These are phyloP conservation scores for Crithidia thermophila DNA, from an alignment of 208 protist genomes.

Conservation along the genomic window DNA sequence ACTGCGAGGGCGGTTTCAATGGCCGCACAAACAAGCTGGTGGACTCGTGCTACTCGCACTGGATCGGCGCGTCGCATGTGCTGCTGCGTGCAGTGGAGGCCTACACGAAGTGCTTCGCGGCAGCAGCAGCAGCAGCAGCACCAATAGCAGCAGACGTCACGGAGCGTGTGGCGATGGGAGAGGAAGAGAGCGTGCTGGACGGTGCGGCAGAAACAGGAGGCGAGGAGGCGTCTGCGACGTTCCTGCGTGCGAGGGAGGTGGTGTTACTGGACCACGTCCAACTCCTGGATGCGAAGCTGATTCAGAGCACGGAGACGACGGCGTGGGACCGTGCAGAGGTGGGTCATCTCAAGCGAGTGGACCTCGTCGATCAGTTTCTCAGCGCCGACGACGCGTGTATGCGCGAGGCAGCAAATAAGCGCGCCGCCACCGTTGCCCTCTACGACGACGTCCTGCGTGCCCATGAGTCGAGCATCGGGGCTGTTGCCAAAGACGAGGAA, in stretches of 20 bases:
- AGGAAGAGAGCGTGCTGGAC: no score
- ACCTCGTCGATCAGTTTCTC: constrained; percentile 44
- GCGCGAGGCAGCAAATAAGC: constrained; percentile 6
- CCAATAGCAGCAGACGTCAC: no score
- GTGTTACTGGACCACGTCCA: constrained; percentile 75
- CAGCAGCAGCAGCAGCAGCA: no score
- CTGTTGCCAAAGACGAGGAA: background rate
- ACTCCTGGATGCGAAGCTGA: constrained; percentile 45
- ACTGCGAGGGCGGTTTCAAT: constrained; percentile 92
- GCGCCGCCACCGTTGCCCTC: background rate
- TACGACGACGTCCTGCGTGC: constrained; percentile 16
- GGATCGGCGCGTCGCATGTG: constrained; percentile 92
- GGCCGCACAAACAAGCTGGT: constrained; percentile 98
- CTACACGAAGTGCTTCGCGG: constrained; percentile 38
- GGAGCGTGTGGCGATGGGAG: no score
- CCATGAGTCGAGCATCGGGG: background rate
- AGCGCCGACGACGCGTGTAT: constrained; percentile 26
- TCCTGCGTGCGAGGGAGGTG: constrained; percentile 50
- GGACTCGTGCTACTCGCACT: constrained; percentile 98
- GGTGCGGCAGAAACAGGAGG: background rate
- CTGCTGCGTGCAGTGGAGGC: constrained; percentile 56
- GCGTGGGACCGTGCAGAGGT: constrained; percentile 53
- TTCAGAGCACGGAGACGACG: constrained; percentile 15
- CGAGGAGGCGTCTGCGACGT: background rate
- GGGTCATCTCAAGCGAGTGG: constrained; percentile 13